Evolutionary conservation across 2,329 filamentous ascomycete genomes (phyloP), one percentile per base, ranked within the genome.

Genomic region (Fusarium coicis): DNA sequence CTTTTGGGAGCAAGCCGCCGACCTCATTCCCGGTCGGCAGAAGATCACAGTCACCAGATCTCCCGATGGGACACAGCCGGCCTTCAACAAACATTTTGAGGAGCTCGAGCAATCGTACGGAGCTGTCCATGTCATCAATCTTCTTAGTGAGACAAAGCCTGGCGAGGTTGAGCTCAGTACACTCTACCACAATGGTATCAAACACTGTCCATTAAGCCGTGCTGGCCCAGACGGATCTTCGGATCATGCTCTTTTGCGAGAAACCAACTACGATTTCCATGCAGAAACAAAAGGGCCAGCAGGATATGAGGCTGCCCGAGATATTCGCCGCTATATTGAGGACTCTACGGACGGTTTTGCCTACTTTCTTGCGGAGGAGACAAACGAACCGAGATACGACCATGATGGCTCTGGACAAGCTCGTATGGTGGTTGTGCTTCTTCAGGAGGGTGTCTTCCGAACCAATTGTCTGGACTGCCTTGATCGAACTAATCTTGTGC

Each of bases 401-500:
- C 79, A 77, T 5, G 78, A 81, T 19, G 81, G 81, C n/a, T 84
- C 76, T 43, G 75, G 77, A 18, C 78, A 83, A 32, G 77, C 78
- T 11, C 85, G 88, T 28, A 85, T 85, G 84, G 88, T 93, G 12
- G 90, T 94, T 4, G 89, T 97, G 28, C 84, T 98, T 56, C 94
- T 97, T 79, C 96, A 99, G 82, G 94, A 97, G 80, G 96, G 96
- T n/a, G 90, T 97, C 10, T 98, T 98, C 81, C 89, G 96, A 70
- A 97, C 95, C 8, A 99, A 99, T 78, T 99, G 96, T 80, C 86
- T 99, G 32, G 96, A 99, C 81, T 99, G 96, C 80, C 85, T 99
- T 47, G 96, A 99, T 81, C 91, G 96, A 66, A 99, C 96, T 12
- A 99, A 99, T 79, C 86, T 98, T 34, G 94, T 99, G 34, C 96